Conservation (phyloP, 2,329 filamentous ascomycete genomes). For the Metarhizium sp. region DNA sequence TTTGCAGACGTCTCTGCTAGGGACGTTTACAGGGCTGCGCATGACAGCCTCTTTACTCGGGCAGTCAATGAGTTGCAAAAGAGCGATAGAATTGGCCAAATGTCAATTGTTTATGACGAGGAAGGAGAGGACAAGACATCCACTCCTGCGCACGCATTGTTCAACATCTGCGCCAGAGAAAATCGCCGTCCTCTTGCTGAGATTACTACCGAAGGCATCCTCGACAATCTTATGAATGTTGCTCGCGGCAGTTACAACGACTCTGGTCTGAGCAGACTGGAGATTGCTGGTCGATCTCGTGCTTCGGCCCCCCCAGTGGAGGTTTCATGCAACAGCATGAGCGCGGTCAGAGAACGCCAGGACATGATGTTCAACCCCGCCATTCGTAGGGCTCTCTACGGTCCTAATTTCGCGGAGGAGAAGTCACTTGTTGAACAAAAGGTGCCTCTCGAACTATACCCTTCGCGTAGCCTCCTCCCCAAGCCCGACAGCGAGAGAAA, state of each 20-base stretch:
- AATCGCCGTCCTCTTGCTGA: constrained; percentile 59
- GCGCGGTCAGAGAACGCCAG: constrained; percentile 56
- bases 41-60: constrained; percentile 63
- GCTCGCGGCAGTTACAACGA: constrained; percentile 54
- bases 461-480: constrained; percentile 59
- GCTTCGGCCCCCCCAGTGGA: constrained; percentile 82
- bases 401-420: constrained; percentile 56
- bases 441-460: constrained; percentile 55
- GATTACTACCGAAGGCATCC: constrained; percentile 60
- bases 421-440: constrained; percentile 65
- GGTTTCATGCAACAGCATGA: constrained; percentile 63
- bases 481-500: constrained; percentile 71
- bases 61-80: constrained; percentile 51
- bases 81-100: constrained; percentile 50
- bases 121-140: constrained; percentile 46
- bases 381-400: constrained; percentile 68
- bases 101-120: constrained; percentile 64
- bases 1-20: constrained; percentile 70
- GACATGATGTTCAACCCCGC: constrained; percentile 68
- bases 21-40: constrained; percentile 63
- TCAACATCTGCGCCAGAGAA: constrained; percentile 67
- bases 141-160: constrained; percentile 65
- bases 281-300: constrained; percentile 69
- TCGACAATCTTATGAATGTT: constrained; percentile 72
- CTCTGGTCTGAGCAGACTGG: constrained; percentile 67